Evolutionary conservation across 148 eudicot genomes (phyloP).

Genomic region (Diospyros lotus): DNA sequence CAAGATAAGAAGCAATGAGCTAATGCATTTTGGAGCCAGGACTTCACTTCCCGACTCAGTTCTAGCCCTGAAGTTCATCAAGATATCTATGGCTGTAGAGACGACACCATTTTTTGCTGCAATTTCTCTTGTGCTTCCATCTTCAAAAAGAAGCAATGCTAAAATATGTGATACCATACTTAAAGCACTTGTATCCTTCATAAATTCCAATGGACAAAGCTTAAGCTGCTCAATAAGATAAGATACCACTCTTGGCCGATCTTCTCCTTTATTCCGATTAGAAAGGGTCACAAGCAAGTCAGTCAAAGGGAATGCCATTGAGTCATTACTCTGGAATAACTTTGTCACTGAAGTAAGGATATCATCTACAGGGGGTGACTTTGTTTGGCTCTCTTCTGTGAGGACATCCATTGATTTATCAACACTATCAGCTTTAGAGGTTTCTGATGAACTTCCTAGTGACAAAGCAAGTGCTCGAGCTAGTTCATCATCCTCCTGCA

Average conservation of each 20-base stretch:
- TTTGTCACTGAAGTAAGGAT: conserved; percentile 77
- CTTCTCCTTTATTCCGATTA: conserved; percentile 84
- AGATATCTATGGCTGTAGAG: conserved; percentile 51
- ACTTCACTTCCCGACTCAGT: conserved; percentile 43
- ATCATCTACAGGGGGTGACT: conserved; percentile 81
- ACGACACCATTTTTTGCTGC: conserved; percentile 71
- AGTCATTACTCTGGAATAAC: conserved; percentile 70
- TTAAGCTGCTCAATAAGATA: conserved; percentile 75
- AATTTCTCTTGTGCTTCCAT: conserved; percentile 65
- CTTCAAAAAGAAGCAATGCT: conserved; percentile 87
- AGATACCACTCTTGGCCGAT: conserved; percentile 68
- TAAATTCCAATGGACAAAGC: conserved; percentile 60
- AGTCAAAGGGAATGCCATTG: conserved; percentile 71
- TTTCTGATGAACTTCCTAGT: conserved; percentile 72
- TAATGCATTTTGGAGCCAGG: conserved; percentile 54
- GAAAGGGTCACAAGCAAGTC: conserved; percentile 87
- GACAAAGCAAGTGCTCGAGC: conserved; percentile 94
- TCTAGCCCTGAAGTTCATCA: conserved; percentile 44
- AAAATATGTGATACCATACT: conserved; percentile 78
- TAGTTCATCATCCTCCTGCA: conserved; percentile 88
- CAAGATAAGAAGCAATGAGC: conserved; percentile 84
- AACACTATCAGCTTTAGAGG: conserved; percentile 62
- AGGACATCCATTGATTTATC: conserved; percentile 58
- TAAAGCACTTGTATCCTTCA: conserved; percentile 59
- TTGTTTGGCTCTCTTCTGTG: conserved; percentile 59